Conservation (phyloP, 768 basidiomycete species). For the Exidia glandulosa region DNA sequence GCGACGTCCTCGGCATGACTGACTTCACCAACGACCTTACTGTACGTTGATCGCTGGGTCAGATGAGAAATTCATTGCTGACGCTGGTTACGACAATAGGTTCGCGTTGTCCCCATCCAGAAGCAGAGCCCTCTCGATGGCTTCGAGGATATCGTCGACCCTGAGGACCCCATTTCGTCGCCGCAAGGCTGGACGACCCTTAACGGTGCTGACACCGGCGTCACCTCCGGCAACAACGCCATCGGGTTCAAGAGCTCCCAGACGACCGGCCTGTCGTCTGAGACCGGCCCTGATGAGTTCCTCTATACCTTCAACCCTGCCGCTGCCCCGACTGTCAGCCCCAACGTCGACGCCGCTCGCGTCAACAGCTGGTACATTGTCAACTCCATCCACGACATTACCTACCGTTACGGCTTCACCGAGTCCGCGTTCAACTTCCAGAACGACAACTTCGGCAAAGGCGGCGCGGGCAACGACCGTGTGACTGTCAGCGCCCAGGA, state of each 20-base stretch:
- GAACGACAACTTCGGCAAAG: constrained; percentile 39
- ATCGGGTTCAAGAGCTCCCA: constrained; percentile 20
- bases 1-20: constrained; percentile 39
- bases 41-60: constrained; percentile 15
- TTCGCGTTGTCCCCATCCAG: constrained; percentile 37
- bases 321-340: constrained; percentile 28
- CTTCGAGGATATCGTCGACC: constrained; percentile 36
- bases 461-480: constrained; percentile 38
- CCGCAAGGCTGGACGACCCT: constrained; percentile 45
- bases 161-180: constrained; percentile 42
- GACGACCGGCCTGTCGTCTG: constrained; percentile 18
- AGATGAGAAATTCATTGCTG: not conserved
- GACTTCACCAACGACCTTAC: constrained; percentile 40
- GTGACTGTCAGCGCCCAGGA: constrained; percentile 43
- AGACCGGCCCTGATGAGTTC: constrained; percentile 31
- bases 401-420: constrained; percentile 50
- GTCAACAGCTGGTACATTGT: constrained; percentile 41
- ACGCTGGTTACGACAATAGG: not conserved
- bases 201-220: constrained; percentile 24
- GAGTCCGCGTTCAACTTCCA: constrained; percentile 53
- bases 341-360: constrained; percentile 42
- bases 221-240: constrained; percentile 31
- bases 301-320: constrained; percentile 24
- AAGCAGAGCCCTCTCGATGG: constrained; percentile 42
- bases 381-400: constrained; percentile 47